These are phyloP conservation scores for Penicillium samsonianum DNA, from an alignment of 495 filamentous ascomycete species.

Conservation along the genomic window DNA sequence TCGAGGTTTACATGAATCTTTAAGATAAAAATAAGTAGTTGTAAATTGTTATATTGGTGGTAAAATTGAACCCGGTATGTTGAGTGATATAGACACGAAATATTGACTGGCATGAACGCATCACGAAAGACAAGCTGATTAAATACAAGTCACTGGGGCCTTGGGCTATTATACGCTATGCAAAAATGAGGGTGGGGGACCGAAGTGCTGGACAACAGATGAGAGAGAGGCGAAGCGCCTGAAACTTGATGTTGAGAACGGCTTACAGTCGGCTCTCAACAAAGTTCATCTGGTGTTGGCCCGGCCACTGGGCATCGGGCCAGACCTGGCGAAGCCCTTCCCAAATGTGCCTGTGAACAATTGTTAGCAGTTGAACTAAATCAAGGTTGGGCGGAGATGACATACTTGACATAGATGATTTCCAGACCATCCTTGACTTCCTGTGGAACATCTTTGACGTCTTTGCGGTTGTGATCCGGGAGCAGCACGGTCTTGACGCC, in stretches of 20 bases:
- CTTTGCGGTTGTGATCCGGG: conserved; percentile 86
- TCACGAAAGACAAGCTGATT: conserved; percentile 10
- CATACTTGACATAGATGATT: conserved; percentile 86
- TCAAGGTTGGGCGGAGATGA: conserved; percentile 12
- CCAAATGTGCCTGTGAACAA: conserved; percentile 71
- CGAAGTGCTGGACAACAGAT: conserved; percentile 4
- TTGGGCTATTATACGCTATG: conserved; percentile 29
- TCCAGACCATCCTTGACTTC: conserved; percentile 87
- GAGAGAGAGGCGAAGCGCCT: background rate
- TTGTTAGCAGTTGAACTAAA: conserved; percentile 19
- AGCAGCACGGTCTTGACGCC: conserved; percentile 94
- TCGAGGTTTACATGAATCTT: background rate
- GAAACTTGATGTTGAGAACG: background rate
- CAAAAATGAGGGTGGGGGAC: conserved; percentile 19
- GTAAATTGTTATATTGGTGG: background rate
- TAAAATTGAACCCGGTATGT: conserved; percentile 6
- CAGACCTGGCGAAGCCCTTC: conserved; percentile 81
- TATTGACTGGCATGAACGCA: conserved; percentile 14
- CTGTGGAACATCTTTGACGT: conserved; percentile 85
- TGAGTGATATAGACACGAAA: conserved; percentile 16
- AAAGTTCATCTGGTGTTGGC: conserved; percentile 62
- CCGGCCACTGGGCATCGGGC: conserved; percentile 80
- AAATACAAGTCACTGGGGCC: conserved; percentile 14
- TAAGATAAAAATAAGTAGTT: background rate
- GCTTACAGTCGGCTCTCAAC: conserved; percentile 61